A percentile compares a stretch with the other conserved stretches of the same genome.
These are phyloP conservation scores for carrot (Daucus carota) DNA, from an alignment of 129 eudicot genomes.

Conservation along the genomic window DNA sequence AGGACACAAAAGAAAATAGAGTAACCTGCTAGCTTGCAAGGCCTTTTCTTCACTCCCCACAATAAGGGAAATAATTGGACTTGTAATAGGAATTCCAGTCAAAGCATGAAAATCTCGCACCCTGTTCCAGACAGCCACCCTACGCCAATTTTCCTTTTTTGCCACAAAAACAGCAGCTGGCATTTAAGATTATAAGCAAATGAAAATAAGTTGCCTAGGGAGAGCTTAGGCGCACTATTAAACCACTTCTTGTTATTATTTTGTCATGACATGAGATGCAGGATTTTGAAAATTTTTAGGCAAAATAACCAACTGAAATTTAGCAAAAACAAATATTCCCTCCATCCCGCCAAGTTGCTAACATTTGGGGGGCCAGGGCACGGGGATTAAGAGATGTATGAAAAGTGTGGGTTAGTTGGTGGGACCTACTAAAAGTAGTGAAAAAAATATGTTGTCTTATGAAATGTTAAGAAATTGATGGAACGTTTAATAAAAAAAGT, in stretches of 20 bases:
- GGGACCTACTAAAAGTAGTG: too few species aligned
- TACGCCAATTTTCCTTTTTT: constrained; percentile 80
- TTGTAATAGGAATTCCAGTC: constrained; percentile 71
- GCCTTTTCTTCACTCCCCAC: constrained; percentile 88
- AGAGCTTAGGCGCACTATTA: not conserved
- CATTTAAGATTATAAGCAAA: not conserved
- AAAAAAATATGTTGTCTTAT: too few species aligned
- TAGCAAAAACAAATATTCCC: not conserved
- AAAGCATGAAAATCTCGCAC: constrained; percentile 68
- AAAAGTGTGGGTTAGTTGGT: too few species aligned
- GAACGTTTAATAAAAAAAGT: too few species aligned
- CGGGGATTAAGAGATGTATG: too few species aligned
- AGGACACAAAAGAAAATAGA: not conserved
- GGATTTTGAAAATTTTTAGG: not conserved
- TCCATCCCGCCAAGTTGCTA: too few species aligned
- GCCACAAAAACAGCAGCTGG: constrained; percentile 87
- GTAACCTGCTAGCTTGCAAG: constrained; percentile 82
- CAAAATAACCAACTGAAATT: not conserved
- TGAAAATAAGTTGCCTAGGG: not conserved
- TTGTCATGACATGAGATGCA: not conserved
- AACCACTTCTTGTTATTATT: not conserved
- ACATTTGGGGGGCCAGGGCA: too few species aligned
- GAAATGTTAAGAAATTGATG: too few species aligned
- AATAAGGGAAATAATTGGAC: constrained; percentile 81
- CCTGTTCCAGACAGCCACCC: constrained; percentile 66